Conservation (phyloP, 2,329 filamentous ascomycete species). For the Juglanconis juglandina region DNA sequence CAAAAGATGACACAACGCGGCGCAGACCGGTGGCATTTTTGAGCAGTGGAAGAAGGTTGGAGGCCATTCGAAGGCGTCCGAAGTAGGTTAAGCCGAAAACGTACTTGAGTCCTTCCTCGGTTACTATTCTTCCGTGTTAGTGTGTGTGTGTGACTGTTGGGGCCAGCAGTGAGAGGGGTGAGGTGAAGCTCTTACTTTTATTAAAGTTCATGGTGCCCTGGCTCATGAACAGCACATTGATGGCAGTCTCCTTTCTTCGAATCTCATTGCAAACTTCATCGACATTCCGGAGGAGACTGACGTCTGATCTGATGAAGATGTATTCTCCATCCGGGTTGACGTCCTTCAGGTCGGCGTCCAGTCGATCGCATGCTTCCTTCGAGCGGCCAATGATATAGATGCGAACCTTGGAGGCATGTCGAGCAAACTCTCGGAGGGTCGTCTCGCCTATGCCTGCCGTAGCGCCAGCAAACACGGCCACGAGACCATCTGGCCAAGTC, state of each 20-base stretch:
- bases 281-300: conserved; percentile 48
- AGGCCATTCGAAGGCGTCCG: conserved; percentile 53
- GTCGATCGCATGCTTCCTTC: conserved; percentile 31
- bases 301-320: conserved; percentile 47
- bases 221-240: conserved; percentile 47
- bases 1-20: conserved; percentile 54
- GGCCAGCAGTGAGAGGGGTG: neutral
- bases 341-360: conserved; percentile 38
- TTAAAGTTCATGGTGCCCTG: conserved; percentile 32
- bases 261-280: conserved; percentile 47
- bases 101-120: conserved; percentile 53
- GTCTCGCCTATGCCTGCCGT: conserved; percentile 52
- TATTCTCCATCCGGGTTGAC: conserved; percentile 42
- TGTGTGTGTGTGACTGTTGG: neutral
- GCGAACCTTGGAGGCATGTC: conserved; percentile 36
- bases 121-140: conserved; percentile 38
- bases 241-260: conserved; percentile 35
- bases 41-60: conserved; percentile 56
- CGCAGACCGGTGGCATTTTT: conserved; percentile 41
- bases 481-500: conserved; percentile 27
- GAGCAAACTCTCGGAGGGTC: conserved; percentile 43
- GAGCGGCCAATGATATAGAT: conserved; percentile 52
- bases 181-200: conserved; percentile 18
- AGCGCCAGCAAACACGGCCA: conserved; percentile 51
- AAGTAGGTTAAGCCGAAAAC: conserved; percentile 53